A percentile compares a stretch with the other conserved stretches of the same genome.
Conservation (phyloP, 345 rosid genomes). For the Ceriops zippeliana region DNA sequence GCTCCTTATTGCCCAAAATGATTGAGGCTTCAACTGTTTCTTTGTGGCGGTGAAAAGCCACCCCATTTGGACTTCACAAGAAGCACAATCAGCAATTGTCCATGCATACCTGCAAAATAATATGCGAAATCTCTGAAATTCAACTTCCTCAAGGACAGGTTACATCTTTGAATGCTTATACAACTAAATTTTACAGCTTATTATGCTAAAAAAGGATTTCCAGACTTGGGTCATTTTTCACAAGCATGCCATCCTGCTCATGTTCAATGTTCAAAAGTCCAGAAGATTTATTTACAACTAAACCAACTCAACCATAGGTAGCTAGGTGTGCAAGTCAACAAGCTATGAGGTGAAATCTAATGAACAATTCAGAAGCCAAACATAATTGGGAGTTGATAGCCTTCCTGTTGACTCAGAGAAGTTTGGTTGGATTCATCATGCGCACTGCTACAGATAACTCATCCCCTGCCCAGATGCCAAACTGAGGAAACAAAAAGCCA, state of each 20-base stretch:
- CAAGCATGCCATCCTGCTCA: not conserved
- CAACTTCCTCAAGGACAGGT: not conserved
- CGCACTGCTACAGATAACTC: too few species aligned
- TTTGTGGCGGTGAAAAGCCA: slow-evolving; percentile 86
- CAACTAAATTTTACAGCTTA: not conserved
- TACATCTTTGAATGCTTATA: not conserved
- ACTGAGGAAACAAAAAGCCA: too few species aligned
- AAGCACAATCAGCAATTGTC: slow-evolving; percentile 54
- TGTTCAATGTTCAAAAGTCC: not conserved
- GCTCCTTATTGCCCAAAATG: slow-evolving; percentile 87
- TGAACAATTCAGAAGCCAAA: too few species aligned
- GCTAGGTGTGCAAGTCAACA: too few species aligned
- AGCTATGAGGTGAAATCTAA: too few species aligned
- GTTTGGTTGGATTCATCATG: too few species aligned
- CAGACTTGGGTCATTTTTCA: not conserved
- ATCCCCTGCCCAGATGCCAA: too few species aligned
- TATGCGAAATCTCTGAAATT: not conserved
- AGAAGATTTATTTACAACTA: not conserved
- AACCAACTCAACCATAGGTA: not conserved
- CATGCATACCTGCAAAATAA: slow-evolving; percentile 72
- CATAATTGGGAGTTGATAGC: too few species aligned
- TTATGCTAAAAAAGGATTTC: not conserved
- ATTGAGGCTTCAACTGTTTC: slow-evolving; percentile 61
- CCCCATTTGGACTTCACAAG: slow-evolving; percentile 63
- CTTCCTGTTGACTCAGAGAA: too few species aligned